Conservation (phyloP, 129 eudicot genomes). For the Chrysanthemum lavandulifolium region DNA sequence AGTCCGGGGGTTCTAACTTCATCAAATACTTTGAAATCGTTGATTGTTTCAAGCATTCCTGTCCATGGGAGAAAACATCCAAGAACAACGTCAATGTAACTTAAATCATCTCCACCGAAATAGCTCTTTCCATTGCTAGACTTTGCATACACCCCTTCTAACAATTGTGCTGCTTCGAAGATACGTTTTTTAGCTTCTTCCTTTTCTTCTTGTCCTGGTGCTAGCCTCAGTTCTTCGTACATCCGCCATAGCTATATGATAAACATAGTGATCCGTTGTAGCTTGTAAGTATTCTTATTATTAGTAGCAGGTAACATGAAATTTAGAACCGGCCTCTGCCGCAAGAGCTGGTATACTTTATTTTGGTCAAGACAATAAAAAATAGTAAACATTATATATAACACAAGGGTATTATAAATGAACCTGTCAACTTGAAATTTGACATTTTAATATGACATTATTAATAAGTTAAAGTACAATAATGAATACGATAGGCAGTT, state of each 20-base stretch:
- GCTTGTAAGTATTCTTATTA: too few relatives aligned
- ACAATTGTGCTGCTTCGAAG: neutral
- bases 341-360: too few relatives aligned
- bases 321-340: too few relatives aligned
- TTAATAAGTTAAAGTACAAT: too few relatives aligned
- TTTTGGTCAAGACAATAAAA: too few relatives aligned
- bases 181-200: neutral
- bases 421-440: too few relatives aligned
- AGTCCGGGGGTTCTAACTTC: conserved; percentile 29
- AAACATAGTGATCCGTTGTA: too few relatives aligned
- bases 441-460: too few relatives aligned
- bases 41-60: neutral
- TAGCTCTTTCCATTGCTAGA: conserved; percentile 27
- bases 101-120: conserved; percentile 23
- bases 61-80: conserved; percentile 23
- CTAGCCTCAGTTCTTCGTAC: neutral
- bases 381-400: too few relatives aligned
- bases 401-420: too few relatives aligned
- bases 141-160: conserved; percentile 20
- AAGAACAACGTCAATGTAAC: conserved; percentile 26
- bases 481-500: too few relatives aligned
- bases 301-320: too few relatives aligned
- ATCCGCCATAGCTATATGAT: neutral
- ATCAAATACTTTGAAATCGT: conserved; percentile 24
- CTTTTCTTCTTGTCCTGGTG: neutral